Base-by-base conservation (phyloP, 2,329 filamentous ascomycete genomes). In the Aureobasidium vineae region DNA sequence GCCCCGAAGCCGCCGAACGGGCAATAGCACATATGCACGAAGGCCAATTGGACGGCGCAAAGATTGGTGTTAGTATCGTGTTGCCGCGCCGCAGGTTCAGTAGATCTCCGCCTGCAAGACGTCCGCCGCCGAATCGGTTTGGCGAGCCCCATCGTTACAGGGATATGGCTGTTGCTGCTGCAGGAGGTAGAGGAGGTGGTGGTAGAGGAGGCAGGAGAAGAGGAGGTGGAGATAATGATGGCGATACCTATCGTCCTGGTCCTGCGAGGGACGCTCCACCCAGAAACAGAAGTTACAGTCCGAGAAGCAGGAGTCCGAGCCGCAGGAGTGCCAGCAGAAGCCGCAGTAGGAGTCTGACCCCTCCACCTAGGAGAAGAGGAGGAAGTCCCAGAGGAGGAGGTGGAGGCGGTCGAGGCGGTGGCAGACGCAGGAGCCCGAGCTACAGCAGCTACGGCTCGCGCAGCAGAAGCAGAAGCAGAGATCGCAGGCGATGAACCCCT, bases 1-100 rank as follows among this genome's bases (percentile, higher is more conserved):
- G 89, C 70, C 86, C 92, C 70, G 82, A 85, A 59, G 90, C 94
- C 70, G 94, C 95, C 28, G 92, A 97, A 78, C 83, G 87, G 16
- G 95, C 95, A 33, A 96, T 97, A 72, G 87, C 93, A 21, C 91
- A 96, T 76, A 98, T 99, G 95, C 95, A 99, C 77, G 95, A 99
- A 79, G 92, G 91, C n/a, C 91, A 96, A 74, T 80, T 97, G 33
- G 93, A 97, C 77, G 92, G 92, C 61, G 86, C 88, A 26, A 83
- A 87, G 45, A 88, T 97, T 73, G 90, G 89, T 73, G 93, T 97
- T 57, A 95, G 91, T 52, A 95, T 97, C 70, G 91, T 97, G 31
- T 82, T 96, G 41, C 92, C 92, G 0, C 86, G 90, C 59, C 88
- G 90, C 73, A 91, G 92, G 72, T 91, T 97, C 73, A 93, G 91